These are phyloP conservation scores for Globisporangium iwayamae DNA, from an alignment of 352 stramenopile genomes.

Conservation along the genomic window DNA sequence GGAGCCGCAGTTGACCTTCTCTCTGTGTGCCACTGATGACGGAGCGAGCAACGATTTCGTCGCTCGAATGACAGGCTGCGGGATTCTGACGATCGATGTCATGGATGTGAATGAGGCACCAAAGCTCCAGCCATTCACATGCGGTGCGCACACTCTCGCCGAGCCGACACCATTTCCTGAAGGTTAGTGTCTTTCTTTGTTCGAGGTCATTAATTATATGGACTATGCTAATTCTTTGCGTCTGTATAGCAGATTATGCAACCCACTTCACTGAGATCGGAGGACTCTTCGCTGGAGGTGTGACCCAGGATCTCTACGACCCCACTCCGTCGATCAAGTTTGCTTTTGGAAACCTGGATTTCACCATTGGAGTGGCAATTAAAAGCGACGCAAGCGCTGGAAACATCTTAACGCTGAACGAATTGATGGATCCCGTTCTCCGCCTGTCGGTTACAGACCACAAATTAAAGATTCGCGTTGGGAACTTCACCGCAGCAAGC, in stretches of 20 bases:
- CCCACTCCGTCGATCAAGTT: constrained; percentile 17
- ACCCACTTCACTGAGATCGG: constrained; percentile 3
- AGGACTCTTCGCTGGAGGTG: constrained; percentile 3
- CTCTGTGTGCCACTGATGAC: constrained; percentile 50
- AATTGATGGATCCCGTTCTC: neutral
- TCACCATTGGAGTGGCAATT: constrained; percentile 32
- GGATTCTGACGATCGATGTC: constrained; percentile 30
- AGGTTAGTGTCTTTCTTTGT: neutral
- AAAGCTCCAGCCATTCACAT: constrained; percentile 17
- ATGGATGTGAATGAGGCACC: constrained; percentile 41
- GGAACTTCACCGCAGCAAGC: neutral
- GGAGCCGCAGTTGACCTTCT: constrained; percentile 22
- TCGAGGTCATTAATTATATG: neutral
- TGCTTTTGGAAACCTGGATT: constrained; percentile 47
- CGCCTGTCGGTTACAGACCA: neutral
- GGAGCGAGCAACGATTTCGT: constrained; percentile 39
- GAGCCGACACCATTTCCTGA: constrained; percentile 8
- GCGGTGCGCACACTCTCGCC: neutral
- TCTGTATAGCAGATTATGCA: neutral
- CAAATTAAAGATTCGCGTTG: constrained; percentile 3
- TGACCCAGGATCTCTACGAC: constrained; percentile 7
- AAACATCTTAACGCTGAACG: constrained; percentile 9
- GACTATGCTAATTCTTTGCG: neutral
- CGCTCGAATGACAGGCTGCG: constrained; percentile 45
- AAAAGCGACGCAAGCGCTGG: neutral